Evolutionary conservation across 2,329 filamentous ascomycete genomes (phyloP), one percentile per base, ranked within the genome.

Genomic region (Emmonsia crescens): DNA sequence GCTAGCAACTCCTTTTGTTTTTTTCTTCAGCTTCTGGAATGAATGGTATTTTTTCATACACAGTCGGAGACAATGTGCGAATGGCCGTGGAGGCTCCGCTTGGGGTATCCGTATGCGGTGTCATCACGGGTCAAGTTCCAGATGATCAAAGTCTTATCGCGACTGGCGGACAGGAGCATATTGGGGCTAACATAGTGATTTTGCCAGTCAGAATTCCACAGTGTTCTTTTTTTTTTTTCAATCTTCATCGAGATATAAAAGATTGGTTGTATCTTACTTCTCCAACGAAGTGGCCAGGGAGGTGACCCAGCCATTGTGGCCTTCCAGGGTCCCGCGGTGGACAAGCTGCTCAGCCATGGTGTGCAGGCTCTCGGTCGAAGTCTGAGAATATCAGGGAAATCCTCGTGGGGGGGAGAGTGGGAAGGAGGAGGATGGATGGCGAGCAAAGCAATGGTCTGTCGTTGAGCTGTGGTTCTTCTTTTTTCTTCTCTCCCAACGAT

Each of bases 31-130:
- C 63, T 66, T 64, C 57, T 55, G 62, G 63, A 60, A 60, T 64
- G 63, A 60, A 60, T 64, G 62, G 58, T 60, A 64, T 48, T 63
- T 64, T 64, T 76, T 89, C 90, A 74, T 94, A 96, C 94, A 83
- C 94, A 97, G 89, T 99, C 94, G 80, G 94, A 97, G 78, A 99
- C 92, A 80, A 99, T 99, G 88, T 99, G 94, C 69, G 92, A 96
- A 86, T 99, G 94, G 76, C 94, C 94, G 83, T 95, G 88, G 72
- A 99, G 91, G 77, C 91, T 95, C 82, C 94, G 89, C 88, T 99
- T 97, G 77, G 94, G 94, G 86, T 96, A 96, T 74, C 94, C 94
- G 85, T 97, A 99, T 78, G 90, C 88, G 78, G 87, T 87, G 83
- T 97, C 94, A 81, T 97, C 92, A 82, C 94, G 93, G 80, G 94